A percentile compares a stretch with the other conserved stretches of the same genome.
phyloP scores from a whole-genome alignment of 495 filamentous ascomycete species.

The Schizothecium vesticola region DNA sequence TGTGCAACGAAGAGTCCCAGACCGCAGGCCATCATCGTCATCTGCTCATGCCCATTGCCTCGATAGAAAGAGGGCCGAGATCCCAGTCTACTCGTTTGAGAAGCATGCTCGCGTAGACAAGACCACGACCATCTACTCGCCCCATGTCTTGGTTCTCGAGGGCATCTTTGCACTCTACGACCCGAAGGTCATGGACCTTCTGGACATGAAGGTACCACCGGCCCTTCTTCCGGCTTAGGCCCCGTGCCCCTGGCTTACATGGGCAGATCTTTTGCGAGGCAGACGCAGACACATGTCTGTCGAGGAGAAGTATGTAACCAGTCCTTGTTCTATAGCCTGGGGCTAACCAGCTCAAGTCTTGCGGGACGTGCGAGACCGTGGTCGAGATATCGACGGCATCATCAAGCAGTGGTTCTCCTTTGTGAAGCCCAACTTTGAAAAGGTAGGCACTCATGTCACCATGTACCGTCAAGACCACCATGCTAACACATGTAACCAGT shows the following conservation, averaged over 20 bases:
- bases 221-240: not conserved
- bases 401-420: slow-evolving; percentile 97
- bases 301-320: slow-evolving; percentile 68
- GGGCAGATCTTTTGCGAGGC: slow-evolving; percentile 87
- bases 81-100: slow-evolving; percentile 93
- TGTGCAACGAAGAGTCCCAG: not conserved
- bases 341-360: slow-evolving; percentile 49
- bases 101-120: slow-evolving; percentile 75
- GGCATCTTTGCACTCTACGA: slow-evolving; percentile 95
- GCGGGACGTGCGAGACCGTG: slow-evolving; percentile 79
- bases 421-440: slow-evolving; percentile 92
- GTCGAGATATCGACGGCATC: slow-evolving; percentile 84
- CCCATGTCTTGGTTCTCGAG: slow-evolving; percentile 91
- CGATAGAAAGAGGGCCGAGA: slow-evolving; percentile 78
- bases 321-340: not conserved
- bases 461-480: not conserved
- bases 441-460: slow-evolving; percentile 23
- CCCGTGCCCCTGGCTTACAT: not conserved
- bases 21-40: not conserved
- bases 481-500: slow-evolving; percentile 36
- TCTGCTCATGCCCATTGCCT: not conserved
- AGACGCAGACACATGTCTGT: slow-evolving; percentile 89
- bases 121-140: slow-evolving; percentile 88
- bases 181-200: slow-evolving; percentile 71
- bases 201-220: slow-evolving; percentile 78